Conservation (phyloP, 805 yeast species). For the Candida saitoana region DNA sequence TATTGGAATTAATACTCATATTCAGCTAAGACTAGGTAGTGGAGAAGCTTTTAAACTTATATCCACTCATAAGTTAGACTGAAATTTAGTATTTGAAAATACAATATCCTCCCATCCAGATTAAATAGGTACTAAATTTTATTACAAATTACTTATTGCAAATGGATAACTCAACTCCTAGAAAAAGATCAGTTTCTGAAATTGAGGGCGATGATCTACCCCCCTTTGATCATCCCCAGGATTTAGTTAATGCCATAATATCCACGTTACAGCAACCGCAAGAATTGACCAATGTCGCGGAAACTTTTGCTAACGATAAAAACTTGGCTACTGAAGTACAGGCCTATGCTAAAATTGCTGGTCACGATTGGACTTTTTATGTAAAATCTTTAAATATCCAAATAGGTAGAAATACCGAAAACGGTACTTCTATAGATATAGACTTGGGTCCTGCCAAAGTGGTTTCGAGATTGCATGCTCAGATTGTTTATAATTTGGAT, state of each 20-base stretch:
- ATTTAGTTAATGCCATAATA: constrained; percentile 70
- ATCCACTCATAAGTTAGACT: not conserved
- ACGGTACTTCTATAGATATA: constrained; percentile 52
- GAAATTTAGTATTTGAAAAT: not conserved
- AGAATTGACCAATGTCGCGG: constrained; percentile 70
- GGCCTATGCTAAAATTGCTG: constrained; percentile 96
- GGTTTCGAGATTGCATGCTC: constrained; percentile 89
- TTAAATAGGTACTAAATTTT: too few species aligned
- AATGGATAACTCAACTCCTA: constrained; percentile 21
- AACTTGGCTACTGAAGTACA: constrained; percentile 76
- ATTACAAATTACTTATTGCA: too few species aligned
- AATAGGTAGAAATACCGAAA: constrained; percentile 80
- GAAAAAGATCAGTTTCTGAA: constrained; percentile 22
- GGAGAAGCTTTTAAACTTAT: not conserved
- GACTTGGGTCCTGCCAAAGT: constrained; percentile 97
- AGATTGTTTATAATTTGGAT: constrained; percentile 70
- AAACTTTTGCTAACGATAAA: constrained; percentile 67
- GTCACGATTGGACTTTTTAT: constrained; percentile 89
- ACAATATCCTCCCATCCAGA: too few species aligned
- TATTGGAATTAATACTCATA: not conserved
- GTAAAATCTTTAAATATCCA: constrained; percentile 72
- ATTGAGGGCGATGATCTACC: constrained; percentile 27
- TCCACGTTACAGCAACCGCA: constrained; percentile 67
- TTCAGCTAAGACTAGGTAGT: not conserved
- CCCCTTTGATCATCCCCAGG: constrained; percentile 53